Percentiles rank a stretch among this genome's conserved stretches.
Evolutionary conservation across 352 stramenopile species (phyloP).

Genomic region (Pythium pyrilobum): DNA sequence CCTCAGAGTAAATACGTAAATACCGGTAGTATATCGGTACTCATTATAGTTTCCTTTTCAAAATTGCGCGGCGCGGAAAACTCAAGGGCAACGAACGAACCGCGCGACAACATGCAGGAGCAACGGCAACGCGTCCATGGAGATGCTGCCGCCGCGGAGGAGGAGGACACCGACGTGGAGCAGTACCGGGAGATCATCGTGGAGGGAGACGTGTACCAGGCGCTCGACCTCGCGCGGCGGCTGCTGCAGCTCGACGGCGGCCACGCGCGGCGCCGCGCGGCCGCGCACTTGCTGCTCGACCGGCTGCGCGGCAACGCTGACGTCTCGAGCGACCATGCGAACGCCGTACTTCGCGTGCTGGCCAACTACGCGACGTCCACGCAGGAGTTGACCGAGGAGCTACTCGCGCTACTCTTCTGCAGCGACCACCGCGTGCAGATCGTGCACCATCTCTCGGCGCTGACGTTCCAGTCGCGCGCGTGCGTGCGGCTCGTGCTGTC

Average conservation of each 20-base stretch:
- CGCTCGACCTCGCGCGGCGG: constrained; percentile 43
- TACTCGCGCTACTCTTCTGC: constrained; percentile 65
- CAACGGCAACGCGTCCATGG: not conserved
- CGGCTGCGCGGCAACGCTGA: constrained; percentile 42
- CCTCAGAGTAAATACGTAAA: no score
- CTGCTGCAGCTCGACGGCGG: constrained; percentile 46
- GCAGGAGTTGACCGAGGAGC: constrained; percentile 64
- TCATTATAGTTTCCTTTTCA: constrained; percentile 9
- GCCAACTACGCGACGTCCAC: constrained; percentile 70
- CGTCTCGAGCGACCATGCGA: constrained; percentile 64
- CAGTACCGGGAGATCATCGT: constrained; percentile 41
- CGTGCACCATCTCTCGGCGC: constrained; percentile 79
- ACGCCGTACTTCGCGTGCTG: constrained; percentile 67
- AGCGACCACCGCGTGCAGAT: constrained; percentile 68
- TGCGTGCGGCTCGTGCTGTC: constrained; percentile 73
- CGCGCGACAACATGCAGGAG: not conserved
- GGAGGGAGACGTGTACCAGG: constrained; percentile 37
- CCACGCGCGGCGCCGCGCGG: constrained; percentile 30
- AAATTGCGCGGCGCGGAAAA: not conserved
- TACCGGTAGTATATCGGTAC: constrained; percentile 4
- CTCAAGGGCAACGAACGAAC: not conserved
- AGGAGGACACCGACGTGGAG: constrained; percentile 15
- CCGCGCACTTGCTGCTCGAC: constrained; percentile 60
- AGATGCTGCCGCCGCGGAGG: not conserved
- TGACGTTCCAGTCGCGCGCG: constrained; percentile 77